phyloP scores from a whole-genome alignment of 2,329 filamentous ascomycete genomes.

The Calonectria crousiana region DNA sequence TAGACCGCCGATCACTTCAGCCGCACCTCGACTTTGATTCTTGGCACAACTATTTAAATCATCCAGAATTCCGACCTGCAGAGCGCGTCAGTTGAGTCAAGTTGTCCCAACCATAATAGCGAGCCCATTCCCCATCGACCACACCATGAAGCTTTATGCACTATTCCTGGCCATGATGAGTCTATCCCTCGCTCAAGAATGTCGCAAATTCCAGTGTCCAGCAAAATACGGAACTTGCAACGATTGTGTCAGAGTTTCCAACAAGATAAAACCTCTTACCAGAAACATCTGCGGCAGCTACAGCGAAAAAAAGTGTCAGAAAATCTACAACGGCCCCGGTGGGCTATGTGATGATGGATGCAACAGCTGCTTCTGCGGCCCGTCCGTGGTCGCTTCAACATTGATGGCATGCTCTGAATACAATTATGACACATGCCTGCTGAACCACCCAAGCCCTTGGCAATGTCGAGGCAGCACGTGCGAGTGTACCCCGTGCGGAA shows the following conservation, averaged over 20 bases:
- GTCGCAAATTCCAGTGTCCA: background rate
- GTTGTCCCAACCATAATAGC: background rate
- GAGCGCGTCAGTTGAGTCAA: background rate
- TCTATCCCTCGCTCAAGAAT: background rate
- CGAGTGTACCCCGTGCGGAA: background rate
- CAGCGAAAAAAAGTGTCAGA: background rate
- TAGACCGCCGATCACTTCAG: background rate
- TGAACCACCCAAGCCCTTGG: background rate
- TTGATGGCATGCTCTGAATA: background rate
- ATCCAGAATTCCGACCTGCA: background rate
- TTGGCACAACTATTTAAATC: background rate
- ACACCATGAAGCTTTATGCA: background rate
- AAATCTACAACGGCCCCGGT: background rate
- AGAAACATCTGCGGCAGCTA: background rate
- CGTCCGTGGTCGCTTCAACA: background rate
- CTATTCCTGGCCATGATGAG: background rate
- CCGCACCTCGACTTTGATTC: background rate
- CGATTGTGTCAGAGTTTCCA: background rate
- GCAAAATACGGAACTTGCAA: background rate
- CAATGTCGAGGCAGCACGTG: background rate
- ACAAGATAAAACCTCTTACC: background rate
- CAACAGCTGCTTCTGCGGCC: background rate
- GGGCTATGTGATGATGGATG: background rate
- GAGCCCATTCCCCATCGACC: fast-evolving
- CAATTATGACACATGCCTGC: background rate